Base-by-base conservation (phyloP, 2,329 filamentous ascomycete species). In the Aaosphaeria pasadenensis region DNA sequence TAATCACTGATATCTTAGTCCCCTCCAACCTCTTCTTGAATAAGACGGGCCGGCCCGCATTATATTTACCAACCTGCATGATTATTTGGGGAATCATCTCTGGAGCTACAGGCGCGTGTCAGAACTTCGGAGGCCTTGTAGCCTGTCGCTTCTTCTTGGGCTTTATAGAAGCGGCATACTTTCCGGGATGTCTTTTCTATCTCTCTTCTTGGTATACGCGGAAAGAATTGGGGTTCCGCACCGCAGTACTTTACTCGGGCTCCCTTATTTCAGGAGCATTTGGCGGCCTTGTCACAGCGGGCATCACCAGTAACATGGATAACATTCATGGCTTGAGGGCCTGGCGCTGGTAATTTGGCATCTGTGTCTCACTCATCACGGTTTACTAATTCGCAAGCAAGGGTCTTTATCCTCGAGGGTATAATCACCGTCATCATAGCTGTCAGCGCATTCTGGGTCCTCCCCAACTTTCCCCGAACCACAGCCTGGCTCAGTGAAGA, bases 221-320 rank as follows among this genome's bases (percentile, higher is more conserved):
- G 40, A 82, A 83, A 53, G 87, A 88, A 63, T 74, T 88, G 1
- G 82, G 80, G 7, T 71, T 86, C n/a, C 77, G 85, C 7, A 87
- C 82, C 11, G 83, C 84, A 2, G 72, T 85, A 17, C 75, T 88
- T 5, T 88, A 87, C 64, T 82, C 84, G 0, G 87, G 86, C 0
- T 83, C 83, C 0, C 73, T 89, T 30, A 79, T 90, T 17, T 86
- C 84, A 1, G 85, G 86, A 4, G 86, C 87, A 1, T 89, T 90
- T 59, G 87, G 85, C 0, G 86, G 85, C 32, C 56, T 78, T n/a
- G 74, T 78, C 30, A 74, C 75, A 9, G 75, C 74, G n/a, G 76
- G 86, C 5, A 87, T 91, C 46, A 83, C 81, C 0, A 72, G 74
- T n/a, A 81, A 85, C 43, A 79, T 91, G 74, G 77, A 86, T 50